Evolutionary conservation across 768 basidiomycete species (phyloP).

Genomic region (Rhodotorula kratochvilovae): DNA sequence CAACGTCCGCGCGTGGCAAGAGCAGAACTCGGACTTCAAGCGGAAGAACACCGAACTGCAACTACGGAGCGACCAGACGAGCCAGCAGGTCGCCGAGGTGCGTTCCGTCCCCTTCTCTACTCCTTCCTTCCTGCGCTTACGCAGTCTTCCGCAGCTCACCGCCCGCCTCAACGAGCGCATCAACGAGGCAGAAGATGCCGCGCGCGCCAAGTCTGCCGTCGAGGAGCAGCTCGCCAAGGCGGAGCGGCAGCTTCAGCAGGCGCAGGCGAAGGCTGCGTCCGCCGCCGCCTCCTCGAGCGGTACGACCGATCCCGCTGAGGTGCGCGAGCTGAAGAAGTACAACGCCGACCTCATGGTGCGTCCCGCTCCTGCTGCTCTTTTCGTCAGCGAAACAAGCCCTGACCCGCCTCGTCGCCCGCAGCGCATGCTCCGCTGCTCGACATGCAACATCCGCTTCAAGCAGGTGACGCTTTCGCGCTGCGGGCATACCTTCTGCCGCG

Average conservation of each 20-base stretch:
- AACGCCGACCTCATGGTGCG: slow-evolving; percentile 44
- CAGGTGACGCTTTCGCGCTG: slow-evolving; percentile 30
- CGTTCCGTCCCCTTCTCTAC: neutral
- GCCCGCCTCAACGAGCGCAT: slow-evolving; percentile 43
- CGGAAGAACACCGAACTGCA: slow-evolving; percentile 44
- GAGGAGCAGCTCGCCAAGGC: slow-evolving; percentile 47
- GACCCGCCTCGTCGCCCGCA: slow-evolving; percentile 44
- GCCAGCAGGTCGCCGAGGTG: slow-evolving; percentile 43
- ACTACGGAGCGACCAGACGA: slow-evolving; percentile 41
- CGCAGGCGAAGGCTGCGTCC: slow-evolving; percentile 39
- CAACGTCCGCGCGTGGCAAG: slow-evolving; percentile 43
- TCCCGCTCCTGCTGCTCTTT: neutral
- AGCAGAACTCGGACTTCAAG: slow-evolving; percentile 40
- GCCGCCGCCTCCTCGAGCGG: slow-evolving; percentile 38
- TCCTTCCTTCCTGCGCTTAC: neutral
- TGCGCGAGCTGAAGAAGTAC: slow-evolving; percentile 38
- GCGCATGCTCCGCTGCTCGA: slow-evolving; percentile 82
- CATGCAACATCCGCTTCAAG: slow-evolving; percentile 57
- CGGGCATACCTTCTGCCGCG: slow-evolving; percentile 45
- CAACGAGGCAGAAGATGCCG: slow-evolving; percentile 44
- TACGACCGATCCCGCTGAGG: slow-evolving; percentile 44
- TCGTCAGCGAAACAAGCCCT: too few species aligned
- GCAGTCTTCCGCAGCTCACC: slow-evolving; percentile 38
- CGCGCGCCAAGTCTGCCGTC: slow-evolving; percentile 37
- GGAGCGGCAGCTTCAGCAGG: slow-evolving; percentile 46